Conservation (phyloP, 495 filamentous ascomycete species). For the Chaetomidium leptoderma region DNA sequence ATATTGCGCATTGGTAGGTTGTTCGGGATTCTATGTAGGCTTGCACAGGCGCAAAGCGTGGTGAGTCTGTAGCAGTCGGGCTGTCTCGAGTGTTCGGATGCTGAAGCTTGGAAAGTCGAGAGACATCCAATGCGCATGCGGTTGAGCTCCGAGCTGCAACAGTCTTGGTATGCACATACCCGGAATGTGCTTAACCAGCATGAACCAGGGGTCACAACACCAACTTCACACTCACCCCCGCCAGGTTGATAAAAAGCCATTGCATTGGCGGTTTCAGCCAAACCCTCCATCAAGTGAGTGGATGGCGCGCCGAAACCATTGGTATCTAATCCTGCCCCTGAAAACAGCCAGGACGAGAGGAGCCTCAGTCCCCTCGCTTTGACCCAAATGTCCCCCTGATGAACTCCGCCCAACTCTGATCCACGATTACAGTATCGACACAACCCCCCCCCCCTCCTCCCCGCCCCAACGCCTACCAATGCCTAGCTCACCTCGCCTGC, state of each 20-base stretch:
- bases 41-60: background rate
- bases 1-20: background rate
- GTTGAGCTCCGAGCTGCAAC: background rate
- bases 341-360: background rate
- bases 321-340: background rate
- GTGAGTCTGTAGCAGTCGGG: background rate
- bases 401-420: background rate
- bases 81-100: background rate
- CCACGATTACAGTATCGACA: background rate
- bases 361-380: background rate
- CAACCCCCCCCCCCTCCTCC: background rate
- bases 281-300: background rate
- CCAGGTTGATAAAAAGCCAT: background rate
- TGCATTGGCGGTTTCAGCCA: background rate
- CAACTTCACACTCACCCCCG: background rate
- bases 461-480: slow-evolving; percentile 3
- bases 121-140: background rate
- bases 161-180: slow-evolving; percentile 2
- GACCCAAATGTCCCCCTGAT: background rate
- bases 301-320: background rate
- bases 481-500: background rate
- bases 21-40: background rate
- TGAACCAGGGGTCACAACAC: background rate
- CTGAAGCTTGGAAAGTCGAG: background rate
- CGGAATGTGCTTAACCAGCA: background rate